Percentiles rank a stretch among this genome's conserved stretches.
phyloP scores from a whole-genome alignment of 176 grass and related monocot genomes.

The Rhynchospora pubera region DNA sequence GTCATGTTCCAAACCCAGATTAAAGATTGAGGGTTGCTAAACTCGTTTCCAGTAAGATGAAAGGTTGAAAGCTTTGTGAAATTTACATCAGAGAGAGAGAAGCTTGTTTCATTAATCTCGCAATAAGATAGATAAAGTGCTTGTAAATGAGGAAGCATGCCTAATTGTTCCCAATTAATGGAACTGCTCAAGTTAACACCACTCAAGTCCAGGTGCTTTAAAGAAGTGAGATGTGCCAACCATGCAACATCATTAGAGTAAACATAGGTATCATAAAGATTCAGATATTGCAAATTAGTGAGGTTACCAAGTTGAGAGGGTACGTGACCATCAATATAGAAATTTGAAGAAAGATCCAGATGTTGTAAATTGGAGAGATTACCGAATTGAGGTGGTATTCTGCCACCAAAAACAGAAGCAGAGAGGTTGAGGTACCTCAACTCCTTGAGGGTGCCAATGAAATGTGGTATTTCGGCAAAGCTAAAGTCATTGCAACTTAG shows the following conservation, averaged over 20 bases:
- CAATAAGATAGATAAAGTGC: neutral
- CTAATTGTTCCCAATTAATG: neutral
- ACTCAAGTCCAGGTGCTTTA: too few species aligned
- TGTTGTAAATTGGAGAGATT: slow-evolving; percentile 28
- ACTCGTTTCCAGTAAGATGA: neutral
- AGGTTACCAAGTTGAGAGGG: slow-evolving; percentile 40
- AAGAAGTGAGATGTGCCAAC: too few species aligned
- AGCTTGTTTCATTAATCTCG: neutral
- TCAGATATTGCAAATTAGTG: neutral
- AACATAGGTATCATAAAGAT: neutral
- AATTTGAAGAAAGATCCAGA: neutral
- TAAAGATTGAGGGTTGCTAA: neutral
- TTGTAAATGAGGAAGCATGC: slow-evolving; percentile 19
- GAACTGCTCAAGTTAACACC: neutral
- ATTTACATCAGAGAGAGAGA: slow-evolving; percentile 22
- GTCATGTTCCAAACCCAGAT: slow-evolving; percentile 22
- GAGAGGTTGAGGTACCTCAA: slow-evolving; percentile 33
- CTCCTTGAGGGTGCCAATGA: slow-evolving; percentile 15
- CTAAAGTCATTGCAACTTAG: slow-evolving; percentile 30
- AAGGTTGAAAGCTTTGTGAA: slow-evolving; percentile 25
- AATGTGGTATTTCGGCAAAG: neutral
- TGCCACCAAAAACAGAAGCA: neutral
- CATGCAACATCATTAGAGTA: too few species aligned
- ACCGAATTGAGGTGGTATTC: slow-evolving; percentile 30
- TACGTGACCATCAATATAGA: neutral